These are phyloP conservation scores for Melastoma candidum DNA, from an alignment of 441 rosid species.

Conservation along the genomic window DNA sequence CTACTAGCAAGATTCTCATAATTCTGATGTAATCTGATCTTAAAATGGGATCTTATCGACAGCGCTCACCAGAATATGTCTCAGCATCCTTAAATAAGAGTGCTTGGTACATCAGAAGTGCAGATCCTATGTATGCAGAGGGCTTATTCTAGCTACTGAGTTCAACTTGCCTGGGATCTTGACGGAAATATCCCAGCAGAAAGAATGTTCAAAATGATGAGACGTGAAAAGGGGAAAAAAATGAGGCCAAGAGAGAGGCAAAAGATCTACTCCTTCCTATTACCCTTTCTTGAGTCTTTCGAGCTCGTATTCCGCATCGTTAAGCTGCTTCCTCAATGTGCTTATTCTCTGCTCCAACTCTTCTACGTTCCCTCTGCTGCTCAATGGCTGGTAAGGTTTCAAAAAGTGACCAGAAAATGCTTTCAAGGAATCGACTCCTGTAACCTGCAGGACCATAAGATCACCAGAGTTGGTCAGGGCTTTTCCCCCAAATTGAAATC, in stretches of 20 bases:
- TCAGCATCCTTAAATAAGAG: no score
- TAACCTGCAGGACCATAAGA: slow-evolving; percentile 44
- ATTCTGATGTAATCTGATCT: no score
- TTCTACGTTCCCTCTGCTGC: slow-evolving; percentile 32
- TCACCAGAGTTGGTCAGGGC: slow-evolving; percentile 1
- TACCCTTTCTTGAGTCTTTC: slow-evolving; percentile 56
- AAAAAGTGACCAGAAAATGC: slow-evolving; percentile 61
- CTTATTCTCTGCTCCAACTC: slow-evolving; percentile 47
- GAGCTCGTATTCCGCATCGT: slow-evolving; percentile 64
- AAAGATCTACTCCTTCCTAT: slow-evolving; percentile 24
- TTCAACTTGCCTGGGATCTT: no score
- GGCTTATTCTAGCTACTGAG: no score
- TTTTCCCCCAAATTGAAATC: background rate
- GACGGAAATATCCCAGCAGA: no score
- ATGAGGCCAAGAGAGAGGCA: background rate
- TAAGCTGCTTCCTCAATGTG: slow-evolving; percentile 40
- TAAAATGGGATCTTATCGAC: no score
- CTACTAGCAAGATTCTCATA: no score
- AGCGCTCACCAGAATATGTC: no score
- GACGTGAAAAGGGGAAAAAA: background rate
- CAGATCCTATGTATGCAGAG: no score
- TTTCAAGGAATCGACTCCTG: slow-evolving; percentile 84
- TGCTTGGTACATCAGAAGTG: no score
- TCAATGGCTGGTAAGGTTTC: slow-evolving; percentile 47
- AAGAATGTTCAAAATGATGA: background rate